Evolutionary conservation across 306 rosid species (phyloP), one percentile per base, ranked within the genome.

Genomic region (Sesbania bispinosa): DNA sequence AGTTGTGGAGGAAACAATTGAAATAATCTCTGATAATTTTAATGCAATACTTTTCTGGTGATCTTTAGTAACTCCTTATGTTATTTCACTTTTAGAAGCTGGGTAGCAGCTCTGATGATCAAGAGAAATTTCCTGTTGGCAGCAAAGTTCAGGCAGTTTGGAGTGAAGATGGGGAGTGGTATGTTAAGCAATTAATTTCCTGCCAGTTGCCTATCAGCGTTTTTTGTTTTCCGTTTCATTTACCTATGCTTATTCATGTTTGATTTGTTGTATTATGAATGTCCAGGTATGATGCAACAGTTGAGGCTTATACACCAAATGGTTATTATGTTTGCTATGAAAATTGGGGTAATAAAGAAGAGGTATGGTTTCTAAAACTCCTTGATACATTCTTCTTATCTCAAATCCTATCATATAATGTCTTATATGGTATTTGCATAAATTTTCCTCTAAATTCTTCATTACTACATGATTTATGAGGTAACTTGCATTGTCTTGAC

Each of bases 111-210:
- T 85, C 77, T 50, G 90, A 90, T 82, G 71, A 79, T 80, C 77
- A 78, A 18, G 88, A 79, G 41, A 84, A 81, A 71, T 73, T 85
- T 82, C 85, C 90, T 71, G 52, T 87, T 74, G 97, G 97, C 60
- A 64, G 91, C 35, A 85, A 83, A 85, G 90, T 92, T 79, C 96
- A 92, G 82, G 96, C 96, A 62, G 96, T 92, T 82, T 92, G 85
- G 86, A 90, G 98, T 76, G 98, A 93, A 60, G 98, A 93, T 76
- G 98, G 97, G 84, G 98, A 93, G 75, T 93, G 98, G 97, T 93
- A 79, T 82, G 87, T 84, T 64, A 27, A 55, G 48, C 70, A 19
- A 4, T 27, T 33, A 9, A 30, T 52, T 32, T 10, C 24, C 42
- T 18, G 78, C 38, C 33, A 5, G 33, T 70, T 63, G 53, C 81